Evolutionary conservation across 179 eudicot species (phyloP).

Genomic region (Monotropa hypopitys): DNA sequence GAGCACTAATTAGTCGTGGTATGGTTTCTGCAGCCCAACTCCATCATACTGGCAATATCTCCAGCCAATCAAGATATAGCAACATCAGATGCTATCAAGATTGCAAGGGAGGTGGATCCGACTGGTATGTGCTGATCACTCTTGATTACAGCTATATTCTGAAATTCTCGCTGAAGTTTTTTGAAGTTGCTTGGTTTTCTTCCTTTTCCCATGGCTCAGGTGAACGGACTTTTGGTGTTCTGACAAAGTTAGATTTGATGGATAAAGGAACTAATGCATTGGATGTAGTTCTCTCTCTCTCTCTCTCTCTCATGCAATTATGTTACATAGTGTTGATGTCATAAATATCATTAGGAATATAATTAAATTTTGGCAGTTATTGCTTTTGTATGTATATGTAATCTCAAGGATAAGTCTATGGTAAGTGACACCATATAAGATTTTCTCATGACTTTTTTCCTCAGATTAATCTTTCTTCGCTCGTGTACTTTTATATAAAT

Average conservation of each 20-base stretch:
- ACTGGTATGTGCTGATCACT: constrained; percentile 28
- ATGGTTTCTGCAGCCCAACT: constrained; percentile 55
- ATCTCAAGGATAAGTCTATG: background rate
- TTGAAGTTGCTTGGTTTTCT: constrained; percentile 1
- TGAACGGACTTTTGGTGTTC: constrained; percentile 85
- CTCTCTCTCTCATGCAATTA: constrained; percentile 1
- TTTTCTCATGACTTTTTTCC: background rate
- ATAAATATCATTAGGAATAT: background rate
- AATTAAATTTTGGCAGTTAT: background rate
- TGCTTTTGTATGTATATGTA: background rate
- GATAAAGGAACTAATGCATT: constrained; percentile 97
- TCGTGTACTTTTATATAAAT: background rate
- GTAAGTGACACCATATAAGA: background rate
- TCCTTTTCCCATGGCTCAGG: constrained; percentile 38
- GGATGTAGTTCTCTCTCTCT: constrained; percentile 44
- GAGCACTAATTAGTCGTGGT: background rate
- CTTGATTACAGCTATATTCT: background rate
- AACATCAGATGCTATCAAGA: constrained; percentile 91
- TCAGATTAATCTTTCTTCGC: background rate
- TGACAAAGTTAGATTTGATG: constrained; percentile 91
- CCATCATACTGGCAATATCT: constrained; percentile 82
- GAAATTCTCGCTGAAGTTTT: background rate
- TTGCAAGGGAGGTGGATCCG: constrained; percentile 88
- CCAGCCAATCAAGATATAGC: constrained; percentile 99
- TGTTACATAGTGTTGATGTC: background rate